These are phyloP conservation scores for Pisolithus microcarpus DNA, from an alignment of 768 basidiomycete genomes.

Conservation along the genomic window DNA sequence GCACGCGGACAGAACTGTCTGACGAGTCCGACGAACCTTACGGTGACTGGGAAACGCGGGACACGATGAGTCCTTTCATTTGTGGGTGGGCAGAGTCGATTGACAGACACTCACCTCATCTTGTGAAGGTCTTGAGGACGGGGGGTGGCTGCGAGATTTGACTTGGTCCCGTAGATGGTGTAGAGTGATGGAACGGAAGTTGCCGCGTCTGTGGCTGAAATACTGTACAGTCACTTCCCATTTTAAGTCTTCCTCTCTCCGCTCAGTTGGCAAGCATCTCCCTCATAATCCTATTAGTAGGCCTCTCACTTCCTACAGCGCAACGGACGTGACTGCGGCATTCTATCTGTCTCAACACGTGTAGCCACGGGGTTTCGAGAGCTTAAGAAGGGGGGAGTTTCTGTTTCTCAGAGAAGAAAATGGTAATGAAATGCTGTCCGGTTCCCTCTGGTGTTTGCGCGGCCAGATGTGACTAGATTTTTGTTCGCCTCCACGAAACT, in stretches of 20 bases:
- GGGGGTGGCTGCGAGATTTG: constrained; percentile 4
- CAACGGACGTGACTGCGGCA: too few relatives aligned
- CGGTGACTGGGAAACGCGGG: constrained; percentile 54
- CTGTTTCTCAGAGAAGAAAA: too few relatives aligned
- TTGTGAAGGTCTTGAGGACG: constrained; percentile 29
- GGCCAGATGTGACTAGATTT: too few relatives aligned
- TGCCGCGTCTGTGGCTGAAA: constrained; percentile 25
- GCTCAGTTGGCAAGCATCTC: neutral
- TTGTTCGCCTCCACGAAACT: too few relatives aligned
- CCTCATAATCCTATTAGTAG: neutral
- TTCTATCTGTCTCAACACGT: too few relatives aligned
- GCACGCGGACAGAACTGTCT: constrained; percentile 9
- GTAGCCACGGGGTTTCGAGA: too few relatives aligned
- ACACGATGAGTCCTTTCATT: constrained; percentile 11
- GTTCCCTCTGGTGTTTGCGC: too few relatives aligned
- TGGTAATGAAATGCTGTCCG: too few relatives aligned
- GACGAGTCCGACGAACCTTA: constrained; percentile 52
- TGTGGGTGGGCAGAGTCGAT: too few relatives aligned
- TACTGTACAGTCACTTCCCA: constrained; percentile 23
- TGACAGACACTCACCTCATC: constrained; percentile 72
- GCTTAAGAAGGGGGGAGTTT: too few relatives aligned
- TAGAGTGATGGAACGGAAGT: constrained; percentile 13
- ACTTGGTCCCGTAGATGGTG: neutral
- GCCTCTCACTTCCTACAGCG: too few relatives aligned
- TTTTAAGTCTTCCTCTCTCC: constrained; percentile 1